Evolutionary conservation across 2,329 filamentous ascomycete genomes (phyloP).

Genomic region (Hymenoscyphus fraxineus): DNA sequence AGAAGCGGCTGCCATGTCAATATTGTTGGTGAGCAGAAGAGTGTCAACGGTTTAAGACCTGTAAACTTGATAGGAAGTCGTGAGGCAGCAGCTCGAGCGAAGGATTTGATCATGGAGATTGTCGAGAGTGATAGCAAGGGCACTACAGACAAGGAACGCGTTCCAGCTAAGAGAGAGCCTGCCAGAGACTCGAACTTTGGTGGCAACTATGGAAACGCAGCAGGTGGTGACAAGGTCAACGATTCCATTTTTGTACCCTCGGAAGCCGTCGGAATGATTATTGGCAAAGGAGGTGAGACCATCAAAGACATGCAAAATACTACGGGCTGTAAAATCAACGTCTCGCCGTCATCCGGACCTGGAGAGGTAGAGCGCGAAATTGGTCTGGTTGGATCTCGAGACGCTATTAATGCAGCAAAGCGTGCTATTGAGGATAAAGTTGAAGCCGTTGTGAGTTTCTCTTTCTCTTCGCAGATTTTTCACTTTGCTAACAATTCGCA

Average conservation of each 20-base stretch:
- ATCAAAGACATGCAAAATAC: slow-evolving; percentile 89
- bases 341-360: slow-evolving; percentile 74
- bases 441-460: slow-evolving; percentile 70
- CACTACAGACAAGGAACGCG: slow-evolving; percentile 35
- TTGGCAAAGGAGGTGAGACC: slow-evolving; percentile 89
- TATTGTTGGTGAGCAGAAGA: slow-evolving; percentile 90
- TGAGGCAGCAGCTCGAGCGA: slow-evolving; percentile 70
- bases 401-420: slow-evolving; percentile 78
- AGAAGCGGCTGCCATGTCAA: slow-evolving; percentile 93
- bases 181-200: slow-evolving; percentile 41
- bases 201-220: slow-evolving; percentile 39
- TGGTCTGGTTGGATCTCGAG: slow-evolving; percentile 72
- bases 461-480: neutral
- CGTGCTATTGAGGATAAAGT: slow-evolving; percentile 87
- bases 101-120: slow-evolving; percentile 88
- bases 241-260: slow-evolving; percentile 84
- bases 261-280: slow-evolving; percentile 93
- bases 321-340: slow-evolving; percentile 92
- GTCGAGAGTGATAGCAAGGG: slow-evolving; percentile 80
- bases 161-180: slow-evolving; percentile 42
- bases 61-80: slow-evolving; percentile 84
- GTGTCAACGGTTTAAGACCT: slow-evolving; percentile 81
- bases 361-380: slow-evolving; percentile 82
- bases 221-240: slow-evolving; percentile 64
- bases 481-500: slow-evolving; percentile 29